phyloP scores from a whole-genome alignment of 306 rosid species.

The Nissolia schottii region DNA sequence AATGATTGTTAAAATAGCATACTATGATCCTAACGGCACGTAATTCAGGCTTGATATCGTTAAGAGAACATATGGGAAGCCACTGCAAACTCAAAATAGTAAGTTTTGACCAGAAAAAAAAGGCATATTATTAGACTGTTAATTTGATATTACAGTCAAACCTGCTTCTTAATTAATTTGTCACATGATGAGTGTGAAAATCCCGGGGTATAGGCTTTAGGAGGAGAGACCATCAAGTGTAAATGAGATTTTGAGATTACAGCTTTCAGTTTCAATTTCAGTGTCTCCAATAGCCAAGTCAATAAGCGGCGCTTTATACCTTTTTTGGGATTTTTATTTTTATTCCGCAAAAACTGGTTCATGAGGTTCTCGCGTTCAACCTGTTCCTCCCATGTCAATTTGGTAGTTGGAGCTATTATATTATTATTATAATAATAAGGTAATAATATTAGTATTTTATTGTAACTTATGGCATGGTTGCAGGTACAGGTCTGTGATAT shows the following conservation, averaged over 20 bases:
- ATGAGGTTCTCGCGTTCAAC: background rate
- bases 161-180: background rate
- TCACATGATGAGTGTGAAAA: constrained; percentile 14
- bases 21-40: background rate
- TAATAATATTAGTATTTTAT: background rate
- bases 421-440: background rate
- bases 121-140: background rate
- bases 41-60: background rate
- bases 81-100: background rate
- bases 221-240: constrained; percentile 16
- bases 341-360: constrained; percentile 28
- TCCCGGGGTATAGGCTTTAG: background rate
- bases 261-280: constrained; percentile 25
- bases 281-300: constrained; percentile 42
- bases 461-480: background rate
- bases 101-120: background rate
- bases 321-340: constrained; percentile 12
- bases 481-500: background rate
- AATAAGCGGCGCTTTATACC: constrained; percentile 35
- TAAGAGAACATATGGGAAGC: background rate
- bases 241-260: background rate
- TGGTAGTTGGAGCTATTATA: background rate
- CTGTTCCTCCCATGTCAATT: constrained; percentile 11
- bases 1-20: too few relatives aligned
- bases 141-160: background rate